Evolutionary conservation across 805 yeast genomes (phyloP), one percentile per base, ranked within the genome.

Genomic region (Wickerhamiella vanderwaltii): DNA sequence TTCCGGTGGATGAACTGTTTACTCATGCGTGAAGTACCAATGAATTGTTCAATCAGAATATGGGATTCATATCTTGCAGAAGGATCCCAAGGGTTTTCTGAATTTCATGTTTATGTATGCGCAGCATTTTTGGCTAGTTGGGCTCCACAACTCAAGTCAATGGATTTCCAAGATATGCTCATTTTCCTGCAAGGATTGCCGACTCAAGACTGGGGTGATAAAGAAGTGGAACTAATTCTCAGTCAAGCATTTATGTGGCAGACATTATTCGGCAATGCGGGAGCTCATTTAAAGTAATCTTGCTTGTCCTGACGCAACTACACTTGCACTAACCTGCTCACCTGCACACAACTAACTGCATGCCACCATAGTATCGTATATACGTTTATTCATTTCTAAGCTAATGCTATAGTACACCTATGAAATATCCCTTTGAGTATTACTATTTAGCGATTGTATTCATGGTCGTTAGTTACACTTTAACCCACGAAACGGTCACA

Each of bases 1-100:
- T 91, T 91, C 64, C 69, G 98, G 51, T 91, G 98, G 98, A 91
- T 91, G 97, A 91, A 91, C 62, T 91, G 98, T 64, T 65, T 91
- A 54, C 65, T 91, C 38, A 91, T 91, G 98, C 73, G 98, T 50
- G 98, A 91, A 54, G 68, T 91, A 34, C 75, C 79, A 31, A 75
- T 91, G 54, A 65, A 66, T 23, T 72, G 84, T 46, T 81, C 87
- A 4, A 77, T 87, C 17, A 69, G 98, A 43, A 88, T 91, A 94
- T 91, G 98, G 97, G 98, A 91, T 57, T 87, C 98, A 0, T 91
- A 91, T 58, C 56, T 75, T 49, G 58, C 69, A 3, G 71, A 66
- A 46, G 72, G 71, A 4, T 48, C 68, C 12, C 69, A 70, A 35
- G 94, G 94, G 2, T 85, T 91, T 56, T 83, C 82, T 52, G 85